phyloP scores from a whole-genome alignment of 208 protist species.

The Wallacemonas sp. region DNA sequence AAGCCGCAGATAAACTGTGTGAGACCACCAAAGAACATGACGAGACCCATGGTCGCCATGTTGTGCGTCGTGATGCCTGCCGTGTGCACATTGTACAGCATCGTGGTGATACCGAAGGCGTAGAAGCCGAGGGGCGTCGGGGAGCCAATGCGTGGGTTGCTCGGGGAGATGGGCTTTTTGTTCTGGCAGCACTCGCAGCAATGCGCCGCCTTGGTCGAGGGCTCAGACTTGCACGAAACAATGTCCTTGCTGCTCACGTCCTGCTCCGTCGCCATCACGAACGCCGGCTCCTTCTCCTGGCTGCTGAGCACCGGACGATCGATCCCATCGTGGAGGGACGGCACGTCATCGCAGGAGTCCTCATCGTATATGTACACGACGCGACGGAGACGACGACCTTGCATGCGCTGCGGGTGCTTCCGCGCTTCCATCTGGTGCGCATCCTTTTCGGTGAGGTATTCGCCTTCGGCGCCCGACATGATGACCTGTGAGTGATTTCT shows the following conservation, averaged over 20 bases:
- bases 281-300: not conserved
- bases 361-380: conserved; percentile 27
- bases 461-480: not conserved
- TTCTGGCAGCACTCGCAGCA: conserved; percentile 20
- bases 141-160: conserved; percentile 33
- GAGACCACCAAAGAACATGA: conserved; percentile 34
- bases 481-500: not conserved
- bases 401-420: not conserved
- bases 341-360: not conserved
- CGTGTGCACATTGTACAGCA: conserved; percentile 38
- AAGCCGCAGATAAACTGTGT: conserved; percentile 45
- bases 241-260: not conserved
- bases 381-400: conserved; percentile 16
- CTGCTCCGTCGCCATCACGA: not conserved
- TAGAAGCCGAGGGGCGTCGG: conserved; percentile 39
- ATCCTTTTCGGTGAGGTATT: not conserved
- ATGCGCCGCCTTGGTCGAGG: not conserved
- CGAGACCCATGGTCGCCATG: conserved; percentile 34
- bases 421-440: not conserved
- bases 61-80: conserved; percentile 28
- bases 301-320: not conserved
- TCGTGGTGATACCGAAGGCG: conserved; percentile 48
- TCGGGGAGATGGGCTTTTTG: conserved; percentile 16
- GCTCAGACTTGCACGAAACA: not conserved
- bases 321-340: not conserved